Evolutionary conservation across 163 green algal genomes (phyloP).

Genomic region (Volvox carteri): DNA sequence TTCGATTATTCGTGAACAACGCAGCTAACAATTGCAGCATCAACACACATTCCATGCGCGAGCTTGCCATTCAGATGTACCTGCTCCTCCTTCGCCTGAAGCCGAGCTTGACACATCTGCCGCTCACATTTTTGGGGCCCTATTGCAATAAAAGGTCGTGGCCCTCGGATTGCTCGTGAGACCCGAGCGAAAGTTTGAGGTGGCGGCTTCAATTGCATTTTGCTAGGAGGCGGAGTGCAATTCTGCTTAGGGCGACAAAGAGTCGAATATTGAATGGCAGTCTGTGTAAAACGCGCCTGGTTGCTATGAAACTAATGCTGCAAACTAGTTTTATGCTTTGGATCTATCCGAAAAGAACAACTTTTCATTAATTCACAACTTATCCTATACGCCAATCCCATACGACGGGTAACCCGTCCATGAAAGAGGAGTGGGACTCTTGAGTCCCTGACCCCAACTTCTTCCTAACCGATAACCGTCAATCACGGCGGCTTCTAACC

Average conservation of each 20-base stretch:
- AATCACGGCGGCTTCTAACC: too few species aligned
- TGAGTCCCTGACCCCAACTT: too few species aligned
- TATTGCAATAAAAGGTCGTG: background rate
- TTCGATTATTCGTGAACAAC: too few species aligned
- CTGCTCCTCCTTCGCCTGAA: constrained; percentile 16
- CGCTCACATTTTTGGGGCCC: background rate
- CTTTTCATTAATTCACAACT: too few species aligned
- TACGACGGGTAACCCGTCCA: too few species aligned
- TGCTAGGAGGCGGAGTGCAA: background rate
- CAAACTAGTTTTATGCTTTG: background rate
- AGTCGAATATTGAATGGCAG: too few species aligned
- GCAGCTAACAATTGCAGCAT: too few species aligned
- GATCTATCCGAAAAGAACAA: too few species aligned
- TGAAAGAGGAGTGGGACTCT: too few species aligned
- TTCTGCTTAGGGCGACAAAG: background rate
- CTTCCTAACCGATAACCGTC: too few species aligned
- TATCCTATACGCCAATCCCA: too few species aligned
- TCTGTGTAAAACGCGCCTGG: too few species aligned
- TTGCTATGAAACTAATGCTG: background rate
- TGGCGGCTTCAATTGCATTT: constrained; percentile 41
- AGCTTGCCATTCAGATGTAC: background rate
- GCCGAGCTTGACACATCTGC: constrained; percentile 9
- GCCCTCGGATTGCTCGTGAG: background rate
- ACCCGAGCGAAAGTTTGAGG: background rate
- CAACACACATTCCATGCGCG: background rate